Evolutionary conservation across 345 rosid species (phyloP).

Genomic region (Psidium guajava): DNA sequence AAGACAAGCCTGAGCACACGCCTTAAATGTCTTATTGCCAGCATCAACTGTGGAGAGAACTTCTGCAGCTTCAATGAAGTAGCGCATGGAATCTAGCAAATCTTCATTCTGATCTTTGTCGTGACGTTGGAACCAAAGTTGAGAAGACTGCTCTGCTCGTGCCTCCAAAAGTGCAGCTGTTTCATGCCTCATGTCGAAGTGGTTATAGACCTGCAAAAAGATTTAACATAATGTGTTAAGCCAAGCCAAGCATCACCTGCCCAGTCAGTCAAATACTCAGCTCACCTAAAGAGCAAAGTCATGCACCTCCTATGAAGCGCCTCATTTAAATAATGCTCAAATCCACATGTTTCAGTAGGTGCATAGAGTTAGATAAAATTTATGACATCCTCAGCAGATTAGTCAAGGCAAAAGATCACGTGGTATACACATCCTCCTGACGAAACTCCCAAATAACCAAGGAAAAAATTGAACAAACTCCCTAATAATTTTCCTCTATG

Average conservation of each 20-base stretch:
- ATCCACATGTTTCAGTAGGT: not conserved
- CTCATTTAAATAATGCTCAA: not conserved
- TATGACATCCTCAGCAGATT: not conserved
- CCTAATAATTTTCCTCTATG: not conserved
- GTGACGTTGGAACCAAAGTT: constrained; percentile 62
- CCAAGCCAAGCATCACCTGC: not conserved
- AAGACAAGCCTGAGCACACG: constrained; percentile 88
- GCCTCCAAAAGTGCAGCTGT: constrained; percentile 82
- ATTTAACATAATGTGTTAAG: not conserved
- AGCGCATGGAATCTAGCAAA: constrained; percentile 86
- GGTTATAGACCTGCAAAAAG: constrained; percentile 72
- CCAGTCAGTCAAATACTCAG: not conserved
- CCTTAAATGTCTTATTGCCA: constrained; percentile 78
- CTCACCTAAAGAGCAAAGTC: not conserved
- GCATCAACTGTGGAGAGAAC: constrained; percentile 90
- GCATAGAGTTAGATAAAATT: not conserved
- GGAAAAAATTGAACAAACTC: not conserved
- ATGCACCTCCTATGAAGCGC: not conserved
- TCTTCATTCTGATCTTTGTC: constrained; percentile 93
- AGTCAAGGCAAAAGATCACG: not conserved
- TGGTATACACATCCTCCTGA: not conserved
- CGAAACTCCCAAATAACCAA: not conserved
- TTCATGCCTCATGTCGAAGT: constrained; percentile 97
- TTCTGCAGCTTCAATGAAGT: constrained; percentile 94
- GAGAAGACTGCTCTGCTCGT: constrained; percentile 62